Conservation (phyloP, 73 alveolate genomes). For the Tetrahymena malaccensis region DNA sequence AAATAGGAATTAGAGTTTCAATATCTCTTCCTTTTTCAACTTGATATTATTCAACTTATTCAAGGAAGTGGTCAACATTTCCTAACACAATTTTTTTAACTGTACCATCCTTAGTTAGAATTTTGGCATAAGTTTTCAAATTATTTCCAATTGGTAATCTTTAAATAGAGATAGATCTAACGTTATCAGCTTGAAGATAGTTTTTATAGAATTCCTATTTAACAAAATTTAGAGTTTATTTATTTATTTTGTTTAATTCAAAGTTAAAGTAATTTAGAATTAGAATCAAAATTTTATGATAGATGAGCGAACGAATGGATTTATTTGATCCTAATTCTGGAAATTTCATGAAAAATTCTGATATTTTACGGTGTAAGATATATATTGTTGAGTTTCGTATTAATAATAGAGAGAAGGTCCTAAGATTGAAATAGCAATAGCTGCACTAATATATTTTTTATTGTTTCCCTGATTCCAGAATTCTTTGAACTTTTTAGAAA, state of each 20-base stretch:
- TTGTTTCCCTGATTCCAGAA: constrained; percentile 11
- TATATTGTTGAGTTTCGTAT: constrained; percentile 14
- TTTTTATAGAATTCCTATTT: constrained; percentile 20
- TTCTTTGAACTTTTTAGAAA: neutral
- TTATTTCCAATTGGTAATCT: constrained; percentile 1
- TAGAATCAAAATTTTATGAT: neutral
- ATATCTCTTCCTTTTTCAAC: constrained; percentile 22
- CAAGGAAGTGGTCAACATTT: constrained; percentile 38
- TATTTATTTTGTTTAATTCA: too few species aligned
- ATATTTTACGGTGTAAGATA: constrained; percentile 22
- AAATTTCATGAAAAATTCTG: neutral
- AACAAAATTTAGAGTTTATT: neutral
- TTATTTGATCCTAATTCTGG: neutral
- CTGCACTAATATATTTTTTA: constrained; percentile 12
- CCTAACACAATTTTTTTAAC: constrained; percentile 12
- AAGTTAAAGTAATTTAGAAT: neutral
- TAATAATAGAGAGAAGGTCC: neutral
- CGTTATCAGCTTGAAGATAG: constrained; percentile 6
- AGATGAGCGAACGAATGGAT: neutral
- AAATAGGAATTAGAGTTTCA: constrained; percentile 26
- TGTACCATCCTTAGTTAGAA: neutral
- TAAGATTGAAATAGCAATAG: constrained; percentile 5
- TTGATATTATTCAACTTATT: constrained; percentile 16
- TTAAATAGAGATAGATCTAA: neutral
- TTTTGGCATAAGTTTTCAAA: constrained; percentile 5